Evolutionary conservation across 805 yeast genomes (phyloP).

Genomic region (Brettanomyces bruxellensis): DNA sequence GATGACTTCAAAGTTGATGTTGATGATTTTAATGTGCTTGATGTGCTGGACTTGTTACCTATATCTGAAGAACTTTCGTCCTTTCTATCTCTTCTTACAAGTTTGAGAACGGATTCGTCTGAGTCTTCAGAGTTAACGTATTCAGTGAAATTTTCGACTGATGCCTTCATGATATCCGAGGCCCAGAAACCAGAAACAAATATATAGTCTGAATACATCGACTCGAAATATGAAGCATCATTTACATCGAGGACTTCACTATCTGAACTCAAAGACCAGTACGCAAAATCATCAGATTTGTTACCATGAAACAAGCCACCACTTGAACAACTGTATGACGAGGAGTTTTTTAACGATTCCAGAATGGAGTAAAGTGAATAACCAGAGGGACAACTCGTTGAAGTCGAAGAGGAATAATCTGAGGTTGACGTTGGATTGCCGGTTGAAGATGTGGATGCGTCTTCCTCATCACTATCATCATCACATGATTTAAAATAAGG

Average conservation of each 20-base stretch:
- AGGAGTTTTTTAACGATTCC: background rate
- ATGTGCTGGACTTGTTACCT: background rate
- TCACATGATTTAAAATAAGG: conserved; percentile 16
- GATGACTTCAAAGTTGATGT: conserved; percentile 1
- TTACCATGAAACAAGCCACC: background rate
- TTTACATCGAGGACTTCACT: background rate
- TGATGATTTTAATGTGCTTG: background rate
- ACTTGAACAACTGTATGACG: background rate
- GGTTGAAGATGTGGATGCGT: background rate
- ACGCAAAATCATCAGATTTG: background rate
- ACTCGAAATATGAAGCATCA: conserved; percentile 8
- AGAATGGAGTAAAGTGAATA: conserved; percentile 1
- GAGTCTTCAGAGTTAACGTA: background rate
- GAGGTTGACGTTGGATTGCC: background rate
- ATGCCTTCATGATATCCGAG: conserved; percentile 16
- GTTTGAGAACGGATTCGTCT: background rate
- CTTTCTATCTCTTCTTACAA: background rate
- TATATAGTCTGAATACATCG: conserved; percentile 14
- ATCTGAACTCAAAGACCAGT: background rate
- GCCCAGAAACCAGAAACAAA: conserved; percentile 18
- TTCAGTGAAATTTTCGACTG: background rate
- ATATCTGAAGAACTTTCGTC: background rate
- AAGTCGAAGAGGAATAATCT: background rate
- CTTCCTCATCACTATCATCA: background rate
- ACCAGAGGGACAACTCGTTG: conserved; percentile 1